Base-by-base conservation (phyloP, 495 filamentous ascomycete species). In the Aspergillus taichungensis region DNA sequence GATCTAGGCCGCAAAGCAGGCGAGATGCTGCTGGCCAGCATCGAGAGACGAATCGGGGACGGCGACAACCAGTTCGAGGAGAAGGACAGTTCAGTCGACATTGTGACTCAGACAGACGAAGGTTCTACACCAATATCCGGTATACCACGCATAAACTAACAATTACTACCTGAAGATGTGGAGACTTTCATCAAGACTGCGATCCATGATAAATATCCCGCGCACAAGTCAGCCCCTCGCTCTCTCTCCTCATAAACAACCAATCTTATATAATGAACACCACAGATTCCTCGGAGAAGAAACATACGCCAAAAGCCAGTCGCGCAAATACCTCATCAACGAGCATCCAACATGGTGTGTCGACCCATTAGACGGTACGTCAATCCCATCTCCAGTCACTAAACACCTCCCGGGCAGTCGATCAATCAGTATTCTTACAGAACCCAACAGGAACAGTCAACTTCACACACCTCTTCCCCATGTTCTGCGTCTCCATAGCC, bases 401-500 rank as follows among this genome's bases (percentile, higher is more conserved):
- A 24, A 24, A 24, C 32, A n/a, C 11, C 10, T 13, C 6, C 13
- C 5, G 4, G 1, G 2, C 13, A 34, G 7, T 37, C 3, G 14
- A 18, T n/a, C 29, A 12, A 45, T 1, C 12, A 40, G 29, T 3
- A 28, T 6, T 24, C 8, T 30, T 34, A 50, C 24, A 40, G 18
- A 24, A 24, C 4, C 31, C 13, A 27, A 0, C 13, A 66, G 67
- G 67, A 51, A 86, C 82, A 10, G 80, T 85, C 42, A 85, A 85
- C 62, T 85, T 81, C 61, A 84, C 77, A 10, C 82, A 86, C 59
- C 63, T 83, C 9, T 83, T 84, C 62, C 82, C 80, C 39, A 81
- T 84, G 78, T 84, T 83, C 67, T 86, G 82, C 57, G 74, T 84
- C 50, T 79, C 74, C 28, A 83, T 85, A 57, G 81, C 63, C 40